A percentile compares a stretch with the other conserved stretches of the same genome.
These are phyloP conservation scores for Talaromyces funiculosus DNA, from an alignment of 2,329 filamentous ascomycete species.

Conservation along the genomic window DNA sequence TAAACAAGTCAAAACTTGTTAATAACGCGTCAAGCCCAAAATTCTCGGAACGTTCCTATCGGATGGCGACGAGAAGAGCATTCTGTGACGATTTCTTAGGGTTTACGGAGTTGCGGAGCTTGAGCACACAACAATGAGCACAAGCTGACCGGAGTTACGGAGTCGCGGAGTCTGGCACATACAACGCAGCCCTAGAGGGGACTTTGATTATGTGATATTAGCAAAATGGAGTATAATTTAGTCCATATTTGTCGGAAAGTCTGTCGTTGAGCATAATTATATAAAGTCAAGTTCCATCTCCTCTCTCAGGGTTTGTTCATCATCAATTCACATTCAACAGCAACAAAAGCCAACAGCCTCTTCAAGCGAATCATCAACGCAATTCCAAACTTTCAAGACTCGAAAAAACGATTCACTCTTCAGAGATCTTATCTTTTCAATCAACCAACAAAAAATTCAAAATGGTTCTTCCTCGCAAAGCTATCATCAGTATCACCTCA, in stretches of 20 bases:
- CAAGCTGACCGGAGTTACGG: background rate
- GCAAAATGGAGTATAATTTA: background rate
- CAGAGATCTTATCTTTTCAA: background rate
- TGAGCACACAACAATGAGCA: background rate
- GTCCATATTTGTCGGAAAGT: background rate
- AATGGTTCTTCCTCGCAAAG: slow-evolving; percentile 5
- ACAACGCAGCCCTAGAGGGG: background rate
- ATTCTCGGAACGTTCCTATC: background rate
- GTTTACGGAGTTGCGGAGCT: background rate
- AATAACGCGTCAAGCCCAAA: background rate
- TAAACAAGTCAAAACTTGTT: background rate
- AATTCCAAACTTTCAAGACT: background rate
- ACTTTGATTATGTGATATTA: background rate
- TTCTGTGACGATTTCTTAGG: background rate
- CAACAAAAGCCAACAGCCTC: background rate
- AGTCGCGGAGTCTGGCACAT: background rate
- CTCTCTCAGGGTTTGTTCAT: background rate
- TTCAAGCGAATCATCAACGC: background rate
- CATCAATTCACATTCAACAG: background rate
- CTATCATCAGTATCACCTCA: slow-evolving; percentile 6
- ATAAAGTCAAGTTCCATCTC: background rate
- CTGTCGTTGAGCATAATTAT: background rate
- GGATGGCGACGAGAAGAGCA: background rate
- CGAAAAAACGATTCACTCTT: background rate
- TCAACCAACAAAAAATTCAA: background rate